Base-by-base conservation (phyloP, 176 grass and related monocot species). In the Oryza glaberrima region DNA sequence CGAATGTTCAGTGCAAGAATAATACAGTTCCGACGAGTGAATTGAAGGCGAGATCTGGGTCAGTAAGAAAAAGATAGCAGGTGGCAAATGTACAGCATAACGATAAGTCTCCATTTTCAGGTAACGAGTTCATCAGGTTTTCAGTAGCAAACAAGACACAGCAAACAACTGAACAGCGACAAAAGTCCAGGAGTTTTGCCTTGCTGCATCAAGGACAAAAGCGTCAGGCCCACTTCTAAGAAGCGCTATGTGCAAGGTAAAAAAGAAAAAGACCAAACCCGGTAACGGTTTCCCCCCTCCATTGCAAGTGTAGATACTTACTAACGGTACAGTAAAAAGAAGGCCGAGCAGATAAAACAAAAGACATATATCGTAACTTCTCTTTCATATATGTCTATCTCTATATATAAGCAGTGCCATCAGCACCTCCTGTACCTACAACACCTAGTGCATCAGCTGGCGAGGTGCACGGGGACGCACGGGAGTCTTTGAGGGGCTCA, bases 401-500 rank as follows among this genome's bases (percentile, higher is more conserved):
- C 80, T 88, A 75, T 94, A 90, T 91, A 86, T 86, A 86, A 90
- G 79, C 72, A 87, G 91, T 90, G 91, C 93, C 86, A 87, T 86
- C 75, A 86, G 82, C 89, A 95, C 85, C 65, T 90, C 88, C 87
- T 92, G 92, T 91, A 92, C 87, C 89, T 95, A 90, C 76, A 83
- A 82, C 85, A 91, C 88, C 93, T 88, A 95, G 82, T 90, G 85
- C 85, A 87, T 89, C 68, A 84, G 64, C 70, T 84, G 84, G 76
- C 93, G 94, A 90, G 90, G 91, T 47, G 89, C 82, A n/a, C 94
- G 90, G 17, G 97, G 97, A 45, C 97, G 93, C 82, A 99, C 97
- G 11, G 97, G 97, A 65, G 97, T 99, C 92, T 99, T 99, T 3
- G 97, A 99, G 1, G 97, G 97, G 88, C 97, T 99, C 66, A 99